Evolutionary conservation across 2,329 filamentous ascomycete species (phyloP).

Genomic region (Macroventuria anomochaeta): DNA sequence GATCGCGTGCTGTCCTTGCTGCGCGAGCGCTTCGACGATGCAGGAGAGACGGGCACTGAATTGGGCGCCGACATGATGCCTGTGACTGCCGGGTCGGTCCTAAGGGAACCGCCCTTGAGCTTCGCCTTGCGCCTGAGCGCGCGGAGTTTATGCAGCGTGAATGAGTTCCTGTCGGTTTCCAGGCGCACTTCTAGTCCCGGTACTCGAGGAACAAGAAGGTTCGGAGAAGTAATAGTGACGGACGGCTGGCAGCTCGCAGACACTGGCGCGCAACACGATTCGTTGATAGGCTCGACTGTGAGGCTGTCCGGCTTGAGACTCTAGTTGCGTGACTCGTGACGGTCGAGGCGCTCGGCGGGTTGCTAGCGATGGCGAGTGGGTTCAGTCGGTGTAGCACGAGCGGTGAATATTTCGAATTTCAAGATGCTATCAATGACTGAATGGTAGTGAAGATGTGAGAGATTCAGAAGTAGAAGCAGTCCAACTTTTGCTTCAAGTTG

Average conservation of each 20-base stretch:
- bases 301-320: background rate
- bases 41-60: conserved; percentile 41
- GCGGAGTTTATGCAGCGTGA: conserved; percentile 51
- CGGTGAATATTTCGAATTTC: background rate
- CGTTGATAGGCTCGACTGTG: conserved; percentile 12
- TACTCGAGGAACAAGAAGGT: conserved; percentile 26
- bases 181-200: conserved; percentile 14
- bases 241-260: conserved; percentile 6
- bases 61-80: conserved; percentile 37
- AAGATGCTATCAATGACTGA: background rate
- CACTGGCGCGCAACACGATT: conserved; percentile 19
- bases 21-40: conserved; percentile 50
- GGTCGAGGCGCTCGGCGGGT: background rate
- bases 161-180: conserved; percentile 16
- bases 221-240: conserved; percentile 32
- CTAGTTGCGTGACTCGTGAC: conserved; percentile 14
- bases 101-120: conserved; percentile 39
- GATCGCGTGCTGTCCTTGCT: conserved; percentile 49
- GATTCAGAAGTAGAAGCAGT: background rate
- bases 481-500: background rate
- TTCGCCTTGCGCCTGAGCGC: conserved; percentile 50
- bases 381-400: background rate
- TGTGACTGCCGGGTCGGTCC: conserved; percentile 21
- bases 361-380: conserved; percentile 6
- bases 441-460: background rate